Evolutionary conservation across 1,284 basidiomycete genomes (phyloP).

Genomic region (Ganoderma sinense): DNA sequence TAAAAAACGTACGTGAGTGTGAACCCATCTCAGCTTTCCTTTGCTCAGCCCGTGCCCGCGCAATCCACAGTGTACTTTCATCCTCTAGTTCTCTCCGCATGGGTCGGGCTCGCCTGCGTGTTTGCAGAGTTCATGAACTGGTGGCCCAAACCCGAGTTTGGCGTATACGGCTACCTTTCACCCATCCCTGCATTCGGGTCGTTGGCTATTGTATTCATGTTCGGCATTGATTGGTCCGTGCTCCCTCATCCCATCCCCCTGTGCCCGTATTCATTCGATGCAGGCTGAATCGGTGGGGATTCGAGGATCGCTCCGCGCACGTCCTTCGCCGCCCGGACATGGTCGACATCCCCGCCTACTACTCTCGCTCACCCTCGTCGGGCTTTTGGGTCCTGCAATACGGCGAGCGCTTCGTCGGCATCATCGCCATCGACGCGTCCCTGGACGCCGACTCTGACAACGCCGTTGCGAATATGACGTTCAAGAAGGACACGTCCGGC

Average conservation of each 20-base stretch:
- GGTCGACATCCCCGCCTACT: slow-evolving; percentile 60
- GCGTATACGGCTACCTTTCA: slow-evolving; percentile 58
- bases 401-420: slow-evolving; percentile 65
- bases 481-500: slow-evolving; percentile 32
- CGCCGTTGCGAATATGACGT: slow-evolving; percentile 25
- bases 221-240: slow-evolving; percentile 73
- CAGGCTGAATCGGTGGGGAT: slow-evolving; percentile 76
- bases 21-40: neutral
- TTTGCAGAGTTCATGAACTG: slow-evolving; percentile 69
- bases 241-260: neutral
- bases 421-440: slow-evolving; percentile 74
- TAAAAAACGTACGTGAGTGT: slow-evolving; percentile 54
- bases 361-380: slow-evolving; percentile 64
- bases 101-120: slow-evolving; percentile 63
- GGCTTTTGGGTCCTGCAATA: slow-evolving; percentile 77
- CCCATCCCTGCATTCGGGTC: slow-evolving; percentile 73
- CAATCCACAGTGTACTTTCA: slow-evolving; percentile 61
- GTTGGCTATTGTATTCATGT: slow-evolving; percentile 70
- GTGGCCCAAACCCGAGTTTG: slow-evolving; percentile 61
- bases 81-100: slow-evolving; percentile 64
- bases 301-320: slow-evolving; percentile 63
- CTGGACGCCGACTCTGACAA: slow-evolving; percentile 45
- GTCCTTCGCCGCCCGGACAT: slow-evolving; percentile 68
- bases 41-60: neutral
- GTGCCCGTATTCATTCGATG: slow-evolving; percentile 4